A percentile compares a stretch with the other conserved stretches of the same genome.
These are phyloP conservation scores for Botrytis porri DNA, from an alignment of 2,329 filamentous ascomycete genomes.

Conservation along the genomic window DNA sequence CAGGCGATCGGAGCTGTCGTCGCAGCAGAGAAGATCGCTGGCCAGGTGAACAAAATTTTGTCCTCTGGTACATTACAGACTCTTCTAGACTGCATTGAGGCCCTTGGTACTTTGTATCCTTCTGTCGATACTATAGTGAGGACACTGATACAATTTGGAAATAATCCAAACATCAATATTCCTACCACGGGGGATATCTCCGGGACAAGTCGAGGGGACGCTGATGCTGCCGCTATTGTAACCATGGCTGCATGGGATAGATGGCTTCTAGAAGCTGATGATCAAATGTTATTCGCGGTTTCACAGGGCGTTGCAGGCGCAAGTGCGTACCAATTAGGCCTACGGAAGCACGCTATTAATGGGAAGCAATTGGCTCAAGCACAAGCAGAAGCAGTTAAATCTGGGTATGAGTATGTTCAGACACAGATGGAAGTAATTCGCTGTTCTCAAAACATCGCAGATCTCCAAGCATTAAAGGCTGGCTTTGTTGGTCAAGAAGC, in stretches of 20 bases:
- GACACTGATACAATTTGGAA: background rate
- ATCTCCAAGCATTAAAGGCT: background rate
- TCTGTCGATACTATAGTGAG: background rate
- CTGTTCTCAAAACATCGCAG: background rate
- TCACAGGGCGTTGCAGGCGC: background rate
- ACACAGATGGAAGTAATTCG: slow-evolving; percentile 12
- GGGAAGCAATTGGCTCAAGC: slow-evolving; percentile 12
- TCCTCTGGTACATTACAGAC: slow-evolving; percentile 10
- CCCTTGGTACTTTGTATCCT: slow-evolving; percentile 5
- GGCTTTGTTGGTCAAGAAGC: slow-evolving; percentile 3
- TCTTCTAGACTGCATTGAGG: slow-evolving; percentile 4
- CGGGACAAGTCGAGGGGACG: background rate
- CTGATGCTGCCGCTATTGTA: background rate
- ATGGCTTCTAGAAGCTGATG: background rate
- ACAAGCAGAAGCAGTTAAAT: slow-evolving; percentile 9
- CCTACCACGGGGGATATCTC: slow-evolving; percentile 4
- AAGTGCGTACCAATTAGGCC: background rate
- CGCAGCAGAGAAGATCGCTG: background rate
- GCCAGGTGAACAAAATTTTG: background rate
- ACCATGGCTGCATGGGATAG: slow-evolving; percentile 11
- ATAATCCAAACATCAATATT: slow-evolving; percentile 4
- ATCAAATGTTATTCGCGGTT: slow-evolving; percentile 5
- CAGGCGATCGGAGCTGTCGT: slow-evolving; percentile 6
- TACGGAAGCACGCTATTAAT: slow-evolving; percentile 13
- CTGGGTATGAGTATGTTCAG: slow-evolving; percentile 6